Conservation (phyloP, 2,329 filamentous ascomycete species). For the Curvularia sp. region DNA sequence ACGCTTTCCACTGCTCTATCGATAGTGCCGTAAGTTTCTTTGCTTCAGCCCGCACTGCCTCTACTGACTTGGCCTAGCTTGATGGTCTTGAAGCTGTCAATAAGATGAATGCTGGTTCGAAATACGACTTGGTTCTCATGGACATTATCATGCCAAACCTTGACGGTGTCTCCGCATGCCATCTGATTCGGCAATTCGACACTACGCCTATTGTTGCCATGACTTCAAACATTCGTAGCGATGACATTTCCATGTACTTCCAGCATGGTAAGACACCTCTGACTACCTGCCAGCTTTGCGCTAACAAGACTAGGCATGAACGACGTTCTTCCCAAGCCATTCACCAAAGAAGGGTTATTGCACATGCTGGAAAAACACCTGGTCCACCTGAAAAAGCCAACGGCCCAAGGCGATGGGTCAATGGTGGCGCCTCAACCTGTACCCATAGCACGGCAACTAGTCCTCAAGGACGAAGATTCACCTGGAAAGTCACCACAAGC, state of each 20-base stretch:
- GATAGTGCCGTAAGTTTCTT: constrained; percentile 65
- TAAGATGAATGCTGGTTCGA: constrained; percentile 73
- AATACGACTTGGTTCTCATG: constrained; percentile 67
- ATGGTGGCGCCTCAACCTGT: constrained; percentile 63
- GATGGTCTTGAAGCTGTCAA: constrained; percentile 92
- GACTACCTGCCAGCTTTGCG: background rate
- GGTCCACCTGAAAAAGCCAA: constrained; percentile 77
- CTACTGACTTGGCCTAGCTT: constrained; percentile 60
- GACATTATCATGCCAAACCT: constrained; percentile 93
- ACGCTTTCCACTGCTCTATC: constrained; percentile 69
- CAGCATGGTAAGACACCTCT: constrained; percentile 75
- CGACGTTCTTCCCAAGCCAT: constrained; percentile 94
- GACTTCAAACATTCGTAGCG: constrained; percentile 97
- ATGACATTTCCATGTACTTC: constrained; percentile 97
- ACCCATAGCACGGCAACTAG: constrained; percentile 60
- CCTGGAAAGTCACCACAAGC: constrained; percentile 68
- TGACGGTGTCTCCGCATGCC: constrained; percentile 92
- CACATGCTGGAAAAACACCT: constrained; percentile 87
- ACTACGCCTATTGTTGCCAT: constrained; percentile 92
- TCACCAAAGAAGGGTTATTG: constrained; percentile 84
- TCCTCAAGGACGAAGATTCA: constrained; percentile 68
- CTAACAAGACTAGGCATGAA: constrained; percentile 78
- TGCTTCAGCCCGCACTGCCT: background rate
- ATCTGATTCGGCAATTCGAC: constrained; percentile 88
- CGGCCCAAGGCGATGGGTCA: constrained; percentile 44